Evolutionary conservation across 805 yeast species (phyloP).

Genomic region (Kodamaea laetipori): DNA sequence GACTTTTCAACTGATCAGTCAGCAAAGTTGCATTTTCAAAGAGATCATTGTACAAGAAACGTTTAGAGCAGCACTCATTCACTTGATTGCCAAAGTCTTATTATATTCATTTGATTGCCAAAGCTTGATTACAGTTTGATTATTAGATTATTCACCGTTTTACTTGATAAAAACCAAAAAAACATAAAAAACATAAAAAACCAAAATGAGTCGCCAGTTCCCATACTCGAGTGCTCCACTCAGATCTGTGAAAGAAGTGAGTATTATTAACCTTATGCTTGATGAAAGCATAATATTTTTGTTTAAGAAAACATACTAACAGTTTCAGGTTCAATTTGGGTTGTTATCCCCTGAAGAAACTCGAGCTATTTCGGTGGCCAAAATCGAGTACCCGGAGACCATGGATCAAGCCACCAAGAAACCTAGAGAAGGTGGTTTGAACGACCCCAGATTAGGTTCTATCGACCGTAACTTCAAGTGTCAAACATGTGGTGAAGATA

Average conservation of each 20-base stretch:
- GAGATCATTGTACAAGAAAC: slow-evolving; percentile 5
- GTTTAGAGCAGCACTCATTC: slow-evolving; percentile 31
- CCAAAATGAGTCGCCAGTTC: slow-evolving; percentile 52
- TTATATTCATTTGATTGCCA: background rate
- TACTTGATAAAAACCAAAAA: slow-evolving; percentile 11
- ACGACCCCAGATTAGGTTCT: slow-evolving; percentile 96
- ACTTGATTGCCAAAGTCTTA: slow-evolving; percentile 29
- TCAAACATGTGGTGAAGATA: slow-evolving; percentile 98
- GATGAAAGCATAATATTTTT: background rate
- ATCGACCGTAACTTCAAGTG: slow-evolving; percentile 97
- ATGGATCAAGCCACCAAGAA: slow-evolving; percentile 96
- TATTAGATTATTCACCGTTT: slow-evolving; percentile 2
- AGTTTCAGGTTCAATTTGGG: slow-evolving; percentile 82
- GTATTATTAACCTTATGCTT: slow-evolving; percentile 24
- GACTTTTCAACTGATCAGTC: background rate
- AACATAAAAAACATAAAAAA: slow-evolving; percentile 19
- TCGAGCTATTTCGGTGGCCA: slow-evolving; percentile 96
- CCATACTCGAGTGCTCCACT: slow-evolving; percentile 98
- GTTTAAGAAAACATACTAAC: slow-evolving; percentile 21
- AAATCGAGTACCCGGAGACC: slow-evolving; percentile 98
- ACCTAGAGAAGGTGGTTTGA: slow-evolving; percentile 95
- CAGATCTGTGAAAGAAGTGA: slow-evolving; percentile 92
- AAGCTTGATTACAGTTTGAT: background rate
- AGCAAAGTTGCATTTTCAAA: too few relatives aligned
- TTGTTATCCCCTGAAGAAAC: slow-evolving; percentile 94